Conservation (phyloP, 2,329 filamentous ascomycete species). For the Diplodia seriata region DNA sequence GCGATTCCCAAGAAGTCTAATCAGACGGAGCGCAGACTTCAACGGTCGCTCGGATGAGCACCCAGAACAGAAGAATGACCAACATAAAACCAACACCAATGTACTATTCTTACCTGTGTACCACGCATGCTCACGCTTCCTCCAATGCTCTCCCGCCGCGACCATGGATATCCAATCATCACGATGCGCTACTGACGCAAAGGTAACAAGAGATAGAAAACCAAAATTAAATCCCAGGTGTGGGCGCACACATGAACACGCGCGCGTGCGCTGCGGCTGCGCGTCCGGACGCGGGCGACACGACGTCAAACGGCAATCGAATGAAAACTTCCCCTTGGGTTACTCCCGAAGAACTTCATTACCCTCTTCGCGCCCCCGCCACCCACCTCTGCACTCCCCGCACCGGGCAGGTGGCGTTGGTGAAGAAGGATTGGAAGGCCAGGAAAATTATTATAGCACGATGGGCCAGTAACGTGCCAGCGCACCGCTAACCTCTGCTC, state of each 20-base stretch:
- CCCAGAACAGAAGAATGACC: not conserved
- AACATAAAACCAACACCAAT: not conserved
- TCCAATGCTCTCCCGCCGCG: not conserved
- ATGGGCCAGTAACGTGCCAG: not conserved
- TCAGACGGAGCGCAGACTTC: not conserved
- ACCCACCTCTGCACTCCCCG: not conserved
- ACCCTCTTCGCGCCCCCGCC: not conserved
- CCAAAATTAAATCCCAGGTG: not conserved
- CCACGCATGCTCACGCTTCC: not conserved
- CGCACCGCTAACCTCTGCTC: not conserved
- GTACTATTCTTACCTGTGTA: not conserved
- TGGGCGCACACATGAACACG: slow-evolving; percentile 1
- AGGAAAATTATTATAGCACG: not conserved
- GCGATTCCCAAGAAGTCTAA: not conserved
- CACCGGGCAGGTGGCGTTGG: not conserved
- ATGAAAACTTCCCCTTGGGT: slow-evolving; percentile 1
- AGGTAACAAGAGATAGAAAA: not conserved
- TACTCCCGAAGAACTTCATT: slow-evolving; percentile 1
- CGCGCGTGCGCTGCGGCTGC: not conserved
- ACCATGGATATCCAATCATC: slow-evolving; percentile 10
- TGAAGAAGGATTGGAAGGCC: not conserved
- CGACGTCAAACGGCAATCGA: not conserved
- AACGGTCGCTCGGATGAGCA: not conserved
- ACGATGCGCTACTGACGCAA: slow-evolving; percentile 11
- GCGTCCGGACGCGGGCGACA: not conserved